Evolutionary conservation across 2,329 filamentous ascomycete genomes (phyloP).

Genomic region (Mycocentrospora acerina): DNA sequence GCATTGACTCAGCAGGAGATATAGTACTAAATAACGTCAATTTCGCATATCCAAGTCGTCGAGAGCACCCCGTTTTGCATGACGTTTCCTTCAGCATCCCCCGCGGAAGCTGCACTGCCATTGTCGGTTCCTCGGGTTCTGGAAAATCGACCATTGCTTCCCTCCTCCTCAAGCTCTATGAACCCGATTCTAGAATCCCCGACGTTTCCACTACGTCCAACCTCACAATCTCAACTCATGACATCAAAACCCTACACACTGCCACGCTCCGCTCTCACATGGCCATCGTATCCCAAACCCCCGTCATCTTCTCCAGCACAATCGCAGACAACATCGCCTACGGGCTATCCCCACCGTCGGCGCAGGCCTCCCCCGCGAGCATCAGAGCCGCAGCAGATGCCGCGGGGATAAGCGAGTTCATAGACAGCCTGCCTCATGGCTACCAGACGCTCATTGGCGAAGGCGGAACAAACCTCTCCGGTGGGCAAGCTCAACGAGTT

Average conservation of each 20-base stretch:
- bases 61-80: slow-evolving; percentile 57
- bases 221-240: slow-evolving; percentile 60
- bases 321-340: slow-evolving; percentile 83
- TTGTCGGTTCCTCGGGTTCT: slow-evolving; percentile 84
- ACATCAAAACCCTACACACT: slow-evolving; percentile 62
- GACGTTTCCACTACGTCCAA: slow-evolving; percentile 23
- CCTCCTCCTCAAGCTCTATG: slow-evolving; percentile 72
- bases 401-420: slow-evolving; percentile 76
- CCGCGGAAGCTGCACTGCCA: slow-evolving; percentile 67
- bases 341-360: slow-evolving; percentile 62
- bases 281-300: slow-evolving; percentile 69
- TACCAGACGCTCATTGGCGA: slow-evolving; percentile 77
- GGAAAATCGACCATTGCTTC: slow-evolving; percentile 85
- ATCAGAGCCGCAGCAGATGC: slow-evolving; percentile 54
- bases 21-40: slow-evolving; percentile 63
- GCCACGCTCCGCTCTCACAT: slow-evolving; percentile 61
- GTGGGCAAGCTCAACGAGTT: slow-evolving; percentile 80
- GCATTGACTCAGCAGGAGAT: slow-evolving; percentile 49
- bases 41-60: slow-evolving; percentile 71
- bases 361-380: slow-evolving; percentile 46
- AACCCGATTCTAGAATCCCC: slow-evolving; percentile 19
- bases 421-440: slow-evolving; percentile 67
- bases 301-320: slow-evolving; percentile 75
- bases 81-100: slow-evolving; percentile 67
- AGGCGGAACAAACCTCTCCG: slow-evolving; percentile 71